Conservation (phyloP, 352 stramenopile genomes). For the Plasmopara halstedii region DNA sequence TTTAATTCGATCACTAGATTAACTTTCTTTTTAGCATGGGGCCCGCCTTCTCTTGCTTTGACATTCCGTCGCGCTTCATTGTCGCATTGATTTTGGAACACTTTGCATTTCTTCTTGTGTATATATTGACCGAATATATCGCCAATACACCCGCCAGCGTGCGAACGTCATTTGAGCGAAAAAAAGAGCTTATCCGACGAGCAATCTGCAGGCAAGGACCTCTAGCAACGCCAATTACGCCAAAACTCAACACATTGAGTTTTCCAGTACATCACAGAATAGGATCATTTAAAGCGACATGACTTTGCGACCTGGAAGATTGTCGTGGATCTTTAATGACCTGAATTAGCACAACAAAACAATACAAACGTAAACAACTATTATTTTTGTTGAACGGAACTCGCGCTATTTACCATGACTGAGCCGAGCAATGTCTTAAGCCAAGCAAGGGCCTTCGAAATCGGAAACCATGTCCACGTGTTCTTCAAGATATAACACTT, state of each 20-base stretch:
- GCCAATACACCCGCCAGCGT: constrained; percentile 68
- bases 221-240: constrained; percentile 2
- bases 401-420: constrained; percentile 33
- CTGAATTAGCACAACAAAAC: constrained; percentile 11
- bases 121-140: constrained; percentile 75
- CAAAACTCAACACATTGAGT: constrained; percentile 5
- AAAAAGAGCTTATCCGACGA: constrained; percentile 78
- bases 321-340: constrained; percentile 1
- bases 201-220: constrained; percentile 65
- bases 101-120: constrained; percentile 62
- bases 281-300: constrained; percentile 20
- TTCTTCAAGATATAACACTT: no score
- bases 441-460: constrained; percentile 18
- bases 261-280: constrained; percentile 12
- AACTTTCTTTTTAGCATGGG: constrained; percentile 49
- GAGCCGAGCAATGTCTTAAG: constrained; percentile 31
- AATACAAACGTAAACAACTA: constrained; percentile 1
- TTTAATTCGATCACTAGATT: constrained; percentile 3
- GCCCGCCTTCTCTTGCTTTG: constrained; percentile 71
- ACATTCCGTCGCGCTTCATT: constrained; percentile 70
- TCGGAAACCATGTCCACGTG: constrained; percentile 26
- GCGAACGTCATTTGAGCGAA: constrained; percentile 73
- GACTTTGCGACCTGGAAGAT: no score
- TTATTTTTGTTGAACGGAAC: not conserved
- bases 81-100: constrained; percentile 73